A percentile compares a stretch with the other conserved stretches of the same genome.
Conservation (phyloP, 1,284 basidiomycete genomes). For the Cryptococcus sp. region DNA sequence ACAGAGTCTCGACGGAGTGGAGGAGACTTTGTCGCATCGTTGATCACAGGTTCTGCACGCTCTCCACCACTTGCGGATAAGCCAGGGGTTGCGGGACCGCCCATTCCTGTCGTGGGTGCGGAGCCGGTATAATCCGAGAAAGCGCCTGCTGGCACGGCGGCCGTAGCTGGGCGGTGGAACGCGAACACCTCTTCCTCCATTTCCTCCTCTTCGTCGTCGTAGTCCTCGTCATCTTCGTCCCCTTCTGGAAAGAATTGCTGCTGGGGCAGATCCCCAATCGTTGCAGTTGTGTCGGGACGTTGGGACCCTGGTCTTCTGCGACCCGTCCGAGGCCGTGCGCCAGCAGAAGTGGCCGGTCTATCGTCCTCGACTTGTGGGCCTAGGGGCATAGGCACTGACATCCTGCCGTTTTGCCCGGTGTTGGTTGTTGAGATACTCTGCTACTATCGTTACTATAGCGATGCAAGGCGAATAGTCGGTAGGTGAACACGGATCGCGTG, state of each 20-base stretch:
- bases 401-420: too few species aligned
- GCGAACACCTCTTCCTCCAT: constrained; percentile 48
- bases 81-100: constrained; percentile 7
- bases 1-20: constrained; percentile 2
- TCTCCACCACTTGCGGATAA: constrained; percentile 11
- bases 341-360: background rate
- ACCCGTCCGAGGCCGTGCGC: background rate
- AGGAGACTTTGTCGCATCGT: constrained; percentile 1
- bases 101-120: constrained; percentile 17
- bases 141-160: constrained; percentile 27
- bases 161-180: constrained; percentile 47
- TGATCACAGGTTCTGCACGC: background rate
- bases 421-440: too few species aligned
- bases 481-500: too few species aligned
- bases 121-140: constrained; percentile 24
- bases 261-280: constrained; percentile 45
- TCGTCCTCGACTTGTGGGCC: too few species aligned
- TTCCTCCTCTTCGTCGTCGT: constrained; percentile 39
- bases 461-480: too few species aligned
- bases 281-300: constrained; percentile 42
- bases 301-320: background rate
- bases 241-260: constrained; percentile 48
- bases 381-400: too few species aligned
- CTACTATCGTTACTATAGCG: too few species aligned
- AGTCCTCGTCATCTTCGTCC: constrained; percentile 40